These are phyloP conservation scores for Apiotrichum brassicae DNA, from an alignment of 1,284 basidiomycete genomes.

Conservation along the genomic window DNA sequence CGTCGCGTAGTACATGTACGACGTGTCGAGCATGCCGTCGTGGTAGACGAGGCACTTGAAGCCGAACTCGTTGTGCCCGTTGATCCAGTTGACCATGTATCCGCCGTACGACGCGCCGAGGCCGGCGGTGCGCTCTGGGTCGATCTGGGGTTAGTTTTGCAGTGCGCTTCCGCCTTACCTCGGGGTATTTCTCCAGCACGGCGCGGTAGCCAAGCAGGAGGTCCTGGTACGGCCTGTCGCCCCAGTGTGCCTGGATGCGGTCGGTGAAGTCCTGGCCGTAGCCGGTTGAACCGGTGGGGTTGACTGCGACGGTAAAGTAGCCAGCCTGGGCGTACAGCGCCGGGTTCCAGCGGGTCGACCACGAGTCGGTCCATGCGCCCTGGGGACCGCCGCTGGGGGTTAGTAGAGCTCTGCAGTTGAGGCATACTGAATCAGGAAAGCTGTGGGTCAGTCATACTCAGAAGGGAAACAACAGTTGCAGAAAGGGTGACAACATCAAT, in stretches of 20 bases:
- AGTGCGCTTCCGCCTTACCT: conserved; percentile 30
- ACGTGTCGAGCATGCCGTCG: conserved; percentile 59
- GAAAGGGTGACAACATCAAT: too few species aligned
- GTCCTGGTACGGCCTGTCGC: conserved; percentile 64
- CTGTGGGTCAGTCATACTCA: too few species aligned
- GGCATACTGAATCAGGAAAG: conserved; percentile 41
- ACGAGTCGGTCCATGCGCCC: conserved; percentile 72
- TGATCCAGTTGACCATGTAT: conserved; percentile 70
- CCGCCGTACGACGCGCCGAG: conserved; percentile 48
- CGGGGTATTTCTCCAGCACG: conserved; percentile 62
- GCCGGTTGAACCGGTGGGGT: conserved; percentile 80
- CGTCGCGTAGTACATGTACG: conserved; percentile 66
- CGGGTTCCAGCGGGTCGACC: conserved; percentile 83
- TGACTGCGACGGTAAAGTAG: conserved; percentile 75
- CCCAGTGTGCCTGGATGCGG: conserved; percentile 50
- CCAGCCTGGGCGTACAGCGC: conserved; percentile 54
- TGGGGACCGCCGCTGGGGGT: conserved; percentile 36
- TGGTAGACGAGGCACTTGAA: conserved; percentile 88
- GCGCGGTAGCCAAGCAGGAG: conserved; percentile 68
- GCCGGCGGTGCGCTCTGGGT: conserved; percentile 69
- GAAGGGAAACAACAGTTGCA: too few species aligned
- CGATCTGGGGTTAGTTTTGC: conserved; percentile 51
- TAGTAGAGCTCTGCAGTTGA: too few species aligned
- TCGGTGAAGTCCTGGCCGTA: conserved; percentile 86
- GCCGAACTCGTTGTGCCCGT: conserved; percentile 77